Percentiles rank a stretch among this genome's conserved stretches.
These are phyloP conservation scores for Cutaneotrichosporon sp. DNA, from an alignment of 1,284 basidiomycete genomes.

Conservation along the genomic window DNA sequence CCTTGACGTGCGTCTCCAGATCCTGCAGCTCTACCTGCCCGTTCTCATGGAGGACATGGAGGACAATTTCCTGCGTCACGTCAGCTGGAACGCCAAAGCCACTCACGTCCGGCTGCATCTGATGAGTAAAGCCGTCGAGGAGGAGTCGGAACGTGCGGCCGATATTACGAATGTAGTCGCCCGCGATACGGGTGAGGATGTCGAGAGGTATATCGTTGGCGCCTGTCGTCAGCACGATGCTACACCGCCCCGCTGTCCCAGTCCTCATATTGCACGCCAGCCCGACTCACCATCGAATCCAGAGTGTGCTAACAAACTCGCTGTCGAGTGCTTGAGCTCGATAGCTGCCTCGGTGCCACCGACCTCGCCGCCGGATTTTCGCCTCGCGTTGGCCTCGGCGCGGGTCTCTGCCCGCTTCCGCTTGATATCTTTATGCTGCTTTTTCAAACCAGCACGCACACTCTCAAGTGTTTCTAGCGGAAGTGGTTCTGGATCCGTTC, in stretches of 20 bases:
- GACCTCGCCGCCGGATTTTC: slow-evolving; percentile 36
- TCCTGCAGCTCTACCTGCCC: slow-evolving; percentile 69
- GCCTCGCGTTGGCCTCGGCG: slow-evolving; percentile 22
- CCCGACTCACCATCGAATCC: slow-evolving; percentile 74
- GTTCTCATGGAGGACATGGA: slow-evolving; percentile 83
- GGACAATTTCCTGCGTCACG: slow-evolving; percentile 79
- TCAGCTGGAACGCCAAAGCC: not conserved
- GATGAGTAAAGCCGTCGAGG: slow-evolving; percentile 69
- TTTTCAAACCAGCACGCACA: slow-evolving; percentile 14
- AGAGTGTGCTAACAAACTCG: slow-evolving; percentile 73
- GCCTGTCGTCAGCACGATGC: slow-evolving; percentile 35
- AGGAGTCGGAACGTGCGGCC: slow-evolving; percentile 79
- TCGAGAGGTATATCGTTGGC: slow-evolving; percentile 62
- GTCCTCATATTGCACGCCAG: too few species aligned
- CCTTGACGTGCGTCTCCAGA: slow-evolving; percentile 79
- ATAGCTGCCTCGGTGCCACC: slow-evolving; percentile 39
- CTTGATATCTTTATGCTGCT: slow-evolving; percentile 20
- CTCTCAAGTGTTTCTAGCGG: slow-evolving; percentile 21
- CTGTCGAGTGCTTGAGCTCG: slow-evolving; percentile 39
- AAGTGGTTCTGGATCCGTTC: slow-evolving; percentile 30
- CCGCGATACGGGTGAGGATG: slow-evolving; percentile 70
- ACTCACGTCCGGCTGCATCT: slow-evolving; percentile 75
- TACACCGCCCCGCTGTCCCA: too few species aligned
- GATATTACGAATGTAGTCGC: slow-evolving; percentile 78
- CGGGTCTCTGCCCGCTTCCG: slow-evolving; percentile 22